These are phyloP conservation scores for Epichloe elymi DNA, from an alignment of 2,329 filamentous ascomycete genomes.

Conservation along the genomic window DNA sequence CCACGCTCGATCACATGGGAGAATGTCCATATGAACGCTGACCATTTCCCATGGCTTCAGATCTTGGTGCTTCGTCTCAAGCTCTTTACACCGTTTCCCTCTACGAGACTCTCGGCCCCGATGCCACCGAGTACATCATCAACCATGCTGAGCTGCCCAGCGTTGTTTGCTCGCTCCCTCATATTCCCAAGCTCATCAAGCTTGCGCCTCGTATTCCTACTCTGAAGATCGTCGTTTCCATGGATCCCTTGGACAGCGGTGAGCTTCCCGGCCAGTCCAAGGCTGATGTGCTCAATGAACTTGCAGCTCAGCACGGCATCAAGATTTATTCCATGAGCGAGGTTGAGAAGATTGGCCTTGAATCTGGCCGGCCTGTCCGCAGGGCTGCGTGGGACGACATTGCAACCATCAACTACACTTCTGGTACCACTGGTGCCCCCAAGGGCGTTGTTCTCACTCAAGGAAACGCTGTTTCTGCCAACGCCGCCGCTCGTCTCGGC, in stretches of 20 bases:
- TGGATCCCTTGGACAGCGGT: conserved; percentile 71
- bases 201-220: conserved; percentile 61
- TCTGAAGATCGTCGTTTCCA: conserved; percentile 75
- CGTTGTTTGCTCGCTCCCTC: conserved; percentile 66
- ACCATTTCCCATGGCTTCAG: conserved; percentile 27
- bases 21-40: neutral
- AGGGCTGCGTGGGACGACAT: conserved; percentile 63
- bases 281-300: conserved; percentile 57
- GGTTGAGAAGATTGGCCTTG: conserved; percentile 68
- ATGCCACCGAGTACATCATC: conserved; percentile 89
- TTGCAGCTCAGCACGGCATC: conserved; percentile 64
- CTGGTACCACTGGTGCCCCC: conserved; percentile 68
- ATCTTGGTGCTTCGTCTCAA: conserved; percentile 79
- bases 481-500: conserved; percentile 46
- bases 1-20: neutral
- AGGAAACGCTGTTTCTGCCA: conserved; percentile 62
- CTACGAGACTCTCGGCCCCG: conserved; percentile 88
- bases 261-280: conserved; percentile 67
- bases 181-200: conserved; percentile 71
- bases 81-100: conserved; percentile 82
- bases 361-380: conserved; percentile 55
- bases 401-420: conserved; percentile 85
- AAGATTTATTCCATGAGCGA: conserved; percentile 66
- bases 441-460: conserved; percentile 81
- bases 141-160: conserved; percentile 70